phyloP scores from a whole-genome alignment of 148 eudicot genomes.

The Arctostaphylos glauca region DNA sequence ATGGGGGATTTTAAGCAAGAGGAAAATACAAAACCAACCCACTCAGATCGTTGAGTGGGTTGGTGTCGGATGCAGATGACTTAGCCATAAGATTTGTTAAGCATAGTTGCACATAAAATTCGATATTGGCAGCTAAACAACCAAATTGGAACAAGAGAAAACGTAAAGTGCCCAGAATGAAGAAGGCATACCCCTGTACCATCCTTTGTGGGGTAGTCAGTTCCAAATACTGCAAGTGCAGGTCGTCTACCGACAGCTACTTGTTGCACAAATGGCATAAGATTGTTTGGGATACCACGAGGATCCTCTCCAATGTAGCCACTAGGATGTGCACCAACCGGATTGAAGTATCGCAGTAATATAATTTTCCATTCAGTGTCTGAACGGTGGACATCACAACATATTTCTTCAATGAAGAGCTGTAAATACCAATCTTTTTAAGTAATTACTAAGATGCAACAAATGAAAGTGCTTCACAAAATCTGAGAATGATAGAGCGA shows the following conservation, averaged over 20 bases:
- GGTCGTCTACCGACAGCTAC: slow-evolving; percentile 95
- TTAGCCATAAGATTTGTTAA: not conserved
- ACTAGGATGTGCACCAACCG: slow-evolving; percentile 95
- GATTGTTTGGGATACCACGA: slow-evolving; percentile 91
- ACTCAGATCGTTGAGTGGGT: not conserved
- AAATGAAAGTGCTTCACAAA: not conserved
- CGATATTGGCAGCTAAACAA: not conserved
- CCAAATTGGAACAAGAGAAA: not conserved
- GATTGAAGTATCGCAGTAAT: slow-evolving; percentile 93
- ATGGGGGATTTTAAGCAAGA: not conserved
- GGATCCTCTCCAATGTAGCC: slow-evolving; percentile 97
- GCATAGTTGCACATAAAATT: not conserved
- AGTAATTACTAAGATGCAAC: not conserved
- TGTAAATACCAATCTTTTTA: slow-evolving; percentile 29
- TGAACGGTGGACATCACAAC: slow-evolving; percentile 64
- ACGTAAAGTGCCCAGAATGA: not conserved
- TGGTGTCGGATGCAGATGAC: not conserved
- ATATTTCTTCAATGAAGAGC: slow-evolving; percentile 97
- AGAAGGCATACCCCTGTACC: slow-evolving; percentile 84
- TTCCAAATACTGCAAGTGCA: slow-evolving; percentile 75
- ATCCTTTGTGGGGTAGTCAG: slow-evolving; percentile 78
- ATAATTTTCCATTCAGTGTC: slow-evolving; percentile 84
- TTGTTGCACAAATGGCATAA: slow-evolving; percentile 98
- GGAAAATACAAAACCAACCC: not conserved
- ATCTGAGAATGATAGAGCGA: not conserved